Conservation (phyloP, 768 basidiomycete species). For the Dentipellis fragilis region DNA sequence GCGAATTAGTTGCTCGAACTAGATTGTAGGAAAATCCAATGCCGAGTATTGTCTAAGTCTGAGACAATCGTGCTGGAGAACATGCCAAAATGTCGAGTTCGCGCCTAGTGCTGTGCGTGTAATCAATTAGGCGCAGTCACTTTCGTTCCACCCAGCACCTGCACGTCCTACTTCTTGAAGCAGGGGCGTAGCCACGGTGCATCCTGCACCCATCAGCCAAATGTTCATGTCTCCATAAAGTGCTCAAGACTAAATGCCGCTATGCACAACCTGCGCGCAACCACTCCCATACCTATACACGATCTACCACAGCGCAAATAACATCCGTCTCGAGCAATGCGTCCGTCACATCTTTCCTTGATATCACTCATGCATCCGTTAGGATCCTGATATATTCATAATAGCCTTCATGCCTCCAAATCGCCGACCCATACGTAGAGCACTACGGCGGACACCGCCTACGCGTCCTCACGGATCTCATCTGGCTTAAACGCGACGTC, state of each 20-base stretch:
- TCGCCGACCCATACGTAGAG: conserved; percentile 84
- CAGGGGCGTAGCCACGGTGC: too few relatives aligned
- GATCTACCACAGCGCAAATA: conserved; percentile 68
- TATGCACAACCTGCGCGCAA: conserved; percentile 69
- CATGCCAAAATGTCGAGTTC: too few relatives aligned
- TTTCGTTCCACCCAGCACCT: too few relatives aligned
- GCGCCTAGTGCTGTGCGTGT: too few relatives aligned
- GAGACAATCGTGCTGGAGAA: too few relatives aligned
- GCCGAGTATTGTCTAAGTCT: too few relatives aligned
- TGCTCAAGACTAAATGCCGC: conserved; percentile 41
- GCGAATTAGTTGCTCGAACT: too few relatives aligned
- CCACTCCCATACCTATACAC: conserved; percentile 68
- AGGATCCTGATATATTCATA: conserved; percentile 7
- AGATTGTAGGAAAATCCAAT: too few relatives aligned
- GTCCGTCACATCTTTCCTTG: conserved; percentile 32
- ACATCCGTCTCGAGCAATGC: conserved; percentile 77
- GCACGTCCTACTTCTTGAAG: too few relatives aligned
- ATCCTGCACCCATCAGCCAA: too few relatives aligned
- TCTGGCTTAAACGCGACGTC: conserved; percentile 73
- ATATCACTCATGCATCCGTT: background rate
- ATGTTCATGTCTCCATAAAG: too few relatives aligned
- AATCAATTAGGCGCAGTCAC: too few relatives aligned
- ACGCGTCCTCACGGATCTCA: conserved; percentile 67
- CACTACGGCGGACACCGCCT: conserved; percentile 46
- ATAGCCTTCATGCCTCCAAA: conserved; percentile 51